Base-by-base conservation (phyloP, 768 basidiomycete genomes). In the Zangia roseola region DNA sequence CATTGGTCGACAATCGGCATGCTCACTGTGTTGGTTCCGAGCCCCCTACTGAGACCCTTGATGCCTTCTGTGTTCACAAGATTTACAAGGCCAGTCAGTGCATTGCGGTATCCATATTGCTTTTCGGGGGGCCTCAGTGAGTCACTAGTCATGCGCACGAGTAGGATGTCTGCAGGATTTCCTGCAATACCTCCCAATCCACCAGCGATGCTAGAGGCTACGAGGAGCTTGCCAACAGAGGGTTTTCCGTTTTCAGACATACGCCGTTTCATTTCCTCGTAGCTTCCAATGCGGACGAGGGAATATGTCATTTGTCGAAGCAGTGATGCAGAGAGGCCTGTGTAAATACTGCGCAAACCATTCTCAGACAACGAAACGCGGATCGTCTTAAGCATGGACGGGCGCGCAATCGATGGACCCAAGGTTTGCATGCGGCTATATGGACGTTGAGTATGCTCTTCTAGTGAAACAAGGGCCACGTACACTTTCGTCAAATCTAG, bases 231-330 rank as follows among this genome's bases (percentile, higher is more conserved):
- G n/a, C 70, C 57, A 0, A 80, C 69, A 7, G 81, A 80, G n/a
- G 82, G 74, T 10, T 71, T 74, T 4, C 80, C 76, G 26, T 75
- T 66, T 52, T 65, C 63, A 12, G 81, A 76, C 40, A 90, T 62
- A 13, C 70, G 70, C 17, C 71, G 68, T 60, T 91, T 91, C 63
- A 88, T 75, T 43, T 82, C 80, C 60, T 94, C 92, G 61, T 94
- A 93, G 19, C 75, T 80, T 20, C 91, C 91, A 25, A 94, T 71
- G 26, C 92, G 83, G 45, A 91, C 88, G 39, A 94, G 80, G 0
- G 90, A 90, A 61, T 94, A 94, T 10, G 90, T 84, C 91, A 94
- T 92, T 70, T 94, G 92, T 43, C 92, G 80, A 66, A 93, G 74
- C 20, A 92, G 67, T 3, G 91, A 90, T 5, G 91, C 91, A 6